A percentile compares a stretch with the other conserved stretches of the same genome.
Conservation (phyloP, 169 alveolate species). For the Eimeria falciformis region DNA sequence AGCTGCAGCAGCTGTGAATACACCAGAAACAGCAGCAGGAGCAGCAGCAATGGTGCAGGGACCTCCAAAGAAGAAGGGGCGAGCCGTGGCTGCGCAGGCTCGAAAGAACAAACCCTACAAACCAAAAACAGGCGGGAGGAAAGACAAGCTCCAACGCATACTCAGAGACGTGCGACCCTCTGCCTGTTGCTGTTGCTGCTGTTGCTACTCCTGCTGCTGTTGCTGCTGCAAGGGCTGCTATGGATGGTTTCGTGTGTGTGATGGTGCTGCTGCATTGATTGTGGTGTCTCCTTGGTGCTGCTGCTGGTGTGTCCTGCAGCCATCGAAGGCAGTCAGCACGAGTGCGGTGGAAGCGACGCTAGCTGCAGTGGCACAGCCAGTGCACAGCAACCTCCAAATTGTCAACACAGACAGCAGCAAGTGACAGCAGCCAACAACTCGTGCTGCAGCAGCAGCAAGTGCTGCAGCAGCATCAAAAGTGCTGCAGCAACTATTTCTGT, state of each 20-base stretch:
- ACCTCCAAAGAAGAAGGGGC: slow-evolving; percentile 12
- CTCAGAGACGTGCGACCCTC: slow-evolving; percentile 6
- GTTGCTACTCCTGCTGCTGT: not conserved
- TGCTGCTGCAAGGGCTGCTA: not conserved
- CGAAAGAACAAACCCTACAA: slow-evolving; percentile 9
- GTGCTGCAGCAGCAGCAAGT: slow-evolving; percentile 3
- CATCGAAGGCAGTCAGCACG: not conserved
- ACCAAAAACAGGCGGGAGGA: slow-evolving; percentile 11
- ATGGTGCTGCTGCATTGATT: not conserved
- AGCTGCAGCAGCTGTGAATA: not conserved
- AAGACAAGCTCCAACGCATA: not conserved
- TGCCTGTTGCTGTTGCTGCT: not conserved
- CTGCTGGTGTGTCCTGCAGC: slow-evolving; percentile 22
- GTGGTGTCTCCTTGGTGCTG: not conserved
- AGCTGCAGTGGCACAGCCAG: slow-evolving; percentile 45
- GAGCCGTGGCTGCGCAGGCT: not conserved
- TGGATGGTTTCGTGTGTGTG: not conserved
- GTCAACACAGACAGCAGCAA: not conserved
- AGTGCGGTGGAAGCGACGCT: not conserved
- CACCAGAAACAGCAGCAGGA: not conserved
- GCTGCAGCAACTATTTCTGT: no score
- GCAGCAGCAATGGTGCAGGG: slow-evolving; percentile 44
- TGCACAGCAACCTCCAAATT: not conserved
- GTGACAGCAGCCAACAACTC: not conserved
- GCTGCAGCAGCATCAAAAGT: slow-evolving; percentile 11